Conservation (phyloP, 1,284 basidiomycete genomes). For the Omphalotus olearius region DNA sequence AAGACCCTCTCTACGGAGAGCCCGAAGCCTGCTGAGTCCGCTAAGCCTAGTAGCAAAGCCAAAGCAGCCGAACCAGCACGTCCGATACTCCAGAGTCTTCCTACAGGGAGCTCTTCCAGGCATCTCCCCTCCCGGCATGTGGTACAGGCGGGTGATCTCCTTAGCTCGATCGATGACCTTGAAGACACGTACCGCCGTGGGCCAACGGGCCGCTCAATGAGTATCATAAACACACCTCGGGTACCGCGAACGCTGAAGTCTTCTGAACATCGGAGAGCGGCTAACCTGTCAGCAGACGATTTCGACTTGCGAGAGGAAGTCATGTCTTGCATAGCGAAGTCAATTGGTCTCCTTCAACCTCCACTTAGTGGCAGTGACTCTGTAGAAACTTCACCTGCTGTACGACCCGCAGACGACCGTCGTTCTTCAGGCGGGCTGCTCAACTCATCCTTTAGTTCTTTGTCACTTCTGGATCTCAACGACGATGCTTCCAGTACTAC, state of each 20-base stretch:
- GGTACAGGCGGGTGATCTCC: conserved; percentile 69
- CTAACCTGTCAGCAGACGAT: conserved; percentile 41
- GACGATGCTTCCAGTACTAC: conserved; percentile 69
- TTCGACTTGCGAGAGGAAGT: conserved; percentile 93
- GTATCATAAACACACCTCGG: conserved; percentile 48
- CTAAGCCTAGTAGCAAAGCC: conserved; percentile 18
- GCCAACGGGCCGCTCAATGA: conserved; percentile 44
- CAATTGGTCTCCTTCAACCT: conserved; percentile 92
- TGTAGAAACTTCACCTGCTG: conserved; percentile 59
- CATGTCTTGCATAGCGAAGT: conserved; percentile 96
- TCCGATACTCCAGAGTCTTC: conserved; percentile 1
- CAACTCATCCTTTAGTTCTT: conserved; percentile 79
- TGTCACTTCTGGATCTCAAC: conserved; percentile 76
- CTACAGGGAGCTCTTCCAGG: conserved; percentile 21
- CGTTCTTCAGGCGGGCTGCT: conserved; percentile 44
- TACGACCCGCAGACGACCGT: conserved; percentile 49
- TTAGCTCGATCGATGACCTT: conserved; percentile 44
- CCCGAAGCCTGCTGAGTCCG: conserved; percentile 12
- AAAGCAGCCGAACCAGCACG: conserved; percentile 4
- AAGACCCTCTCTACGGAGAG: conserved; percentile 21
- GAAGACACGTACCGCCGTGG: conserved; percentile 37
- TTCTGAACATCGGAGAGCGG: conserved; percentile 26
- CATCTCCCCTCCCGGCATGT: conserved; percentile 35
- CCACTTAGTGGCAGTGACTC: conserved; percentile 64
- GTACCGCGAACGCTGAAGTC: conserved; percentile 27